Conservation (phyloP, 2,329 filamentous ascomycete species). For the Xylariaceae sp. region DNA sequence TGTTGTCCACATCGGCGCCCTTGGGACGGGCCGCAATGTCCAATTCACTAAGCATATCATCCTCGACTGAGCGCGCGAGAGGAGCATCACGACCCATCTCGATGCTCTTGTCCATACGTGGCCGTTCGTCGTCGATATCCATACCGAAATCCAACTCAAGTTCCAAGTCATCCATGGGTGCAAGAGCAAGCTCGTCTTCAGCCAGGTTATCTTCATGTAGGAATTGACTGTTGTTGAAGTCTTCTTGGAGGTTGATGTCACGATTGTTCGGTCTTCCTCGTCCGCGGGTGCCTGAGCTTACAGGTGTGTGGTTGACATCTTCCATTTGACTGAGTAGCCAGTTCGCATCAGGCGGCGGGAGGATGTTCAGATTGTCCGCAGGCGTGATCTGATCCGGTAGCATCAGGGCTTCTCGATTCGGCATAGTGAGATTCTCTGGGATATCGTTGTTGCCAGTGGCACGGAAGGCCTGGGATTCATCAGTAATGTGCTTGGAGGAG, state of each 20-base stretch:
- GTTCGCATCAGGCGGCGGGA: slow-evolving; percentile 83
- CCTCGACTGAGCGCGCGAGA: slow-evolving; percentile 59
- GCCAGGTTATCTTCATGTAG: slow-evolving; percentile 60
- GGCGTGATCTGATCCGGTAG: slow-evolving; percentile 91
- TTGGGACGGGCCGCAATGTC: slow-evolving; percentile 55
- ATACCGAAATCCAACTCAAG: slow-evolving; percentile 71
- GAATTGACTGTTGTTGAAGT: slow-evolving; percentile 73
- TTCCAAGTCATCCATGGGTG: slow-evolving; percentile 60
- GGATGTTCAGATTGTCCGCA: slow-evolving; percentile 69
- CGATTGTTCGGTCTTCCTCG: slow-evolving; percentile 44
- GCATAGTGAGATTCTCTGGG: slow-evolving; percentile 72
- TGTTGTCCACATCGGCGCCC: slow-evolving; percentile 51
- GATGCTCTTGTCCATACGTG: slow-evolving; percentile 56
- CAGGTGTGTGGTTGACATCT: slow-evolving; percentile 50
- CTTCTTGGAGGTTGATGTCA: slow-evolving; percentile 64
- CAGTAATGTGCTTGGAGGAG: slow-evolving; percentile 28
- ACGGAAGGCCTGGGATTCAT: slow-evolving; percentile 70
- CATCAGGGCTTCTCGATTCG: slow-evolving; percentile 79
- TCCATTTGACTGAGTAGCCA: slow-evolving; percentile 75
- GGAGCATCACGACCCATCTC: slow-evolving; percentile 89
- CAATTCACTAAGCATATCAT: slow-evolving; percentile 63
- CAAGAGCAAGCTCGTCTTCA: slow-evolving; percentile 54
- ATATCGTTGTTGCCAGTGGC: slow-evolving; percentile 93
- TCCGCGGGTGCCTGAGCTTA: slow-evolving; percentile 52
- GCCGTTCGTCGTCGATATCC: slow-evolving; percentile 65